Base-by-base conservation (phyloP, 1,284 basidiomycete genomes). In the Marasmius fiardii region DNA sequence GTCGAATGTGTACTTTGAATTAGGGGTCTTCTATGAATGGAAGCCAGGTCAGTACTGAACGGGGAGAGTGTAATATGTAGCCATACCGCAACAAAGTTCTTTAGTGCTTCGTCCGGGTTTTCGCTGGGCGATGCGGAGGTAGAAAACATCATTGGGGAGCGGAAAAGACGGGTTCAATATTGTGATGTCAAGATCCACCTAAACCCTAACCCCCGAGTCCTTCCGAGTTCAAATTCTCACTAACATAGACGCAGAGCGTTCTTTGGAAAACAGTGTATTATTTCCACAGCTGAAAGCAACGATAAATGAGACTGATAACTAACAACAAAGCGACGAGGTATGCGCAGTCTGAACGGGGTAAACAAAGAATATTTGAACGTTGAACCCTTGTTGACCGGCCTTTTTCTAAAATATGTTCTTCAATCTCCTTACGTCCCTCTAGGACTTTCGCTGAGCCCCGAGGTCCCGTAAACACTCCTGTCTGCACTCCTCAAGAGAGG, bases 1-100 rank as follows among this genome's bases (percentile, higher is more conserved):
- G 70, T 86, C 80, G 64, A 88, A 85, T 1, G 80, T 80, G 66
- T 86, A 88, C 44, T 67, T 64, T 50, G 77, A 71, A 43, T 74
- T 68, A 4, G 80, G 82, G 52, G 78, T 71, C 59, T 75, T 73
- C 83, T 87, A 62, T 34, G 20, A 33, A 52, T 12, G 37, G 45
- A 43, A 16, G 14, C 28, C 23, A 48, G 14, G 11, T 43, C 43
- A 31, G 49, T 35, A 39, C 43, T 48, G 4, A 44, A 47, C 43
- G 34, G 49, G 33, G 34, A 43, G 45, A 23, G 56, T 12, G 24
- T n/a, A 34, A 64, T n/a, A n/a, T n/a, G n/a, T n/a, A n/a, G n/a
- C n/a, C 74, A 35, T 52, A 77, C 79, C 37, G 63, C 63, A 54
- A 78, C 64, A 58, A 77, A 77, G 2, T 63, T 58, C 51, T 67